Base-by-base conservation (phyloP, 2,329 filamentous ascomycete genomes). In the Didymella sp. region DNA sequence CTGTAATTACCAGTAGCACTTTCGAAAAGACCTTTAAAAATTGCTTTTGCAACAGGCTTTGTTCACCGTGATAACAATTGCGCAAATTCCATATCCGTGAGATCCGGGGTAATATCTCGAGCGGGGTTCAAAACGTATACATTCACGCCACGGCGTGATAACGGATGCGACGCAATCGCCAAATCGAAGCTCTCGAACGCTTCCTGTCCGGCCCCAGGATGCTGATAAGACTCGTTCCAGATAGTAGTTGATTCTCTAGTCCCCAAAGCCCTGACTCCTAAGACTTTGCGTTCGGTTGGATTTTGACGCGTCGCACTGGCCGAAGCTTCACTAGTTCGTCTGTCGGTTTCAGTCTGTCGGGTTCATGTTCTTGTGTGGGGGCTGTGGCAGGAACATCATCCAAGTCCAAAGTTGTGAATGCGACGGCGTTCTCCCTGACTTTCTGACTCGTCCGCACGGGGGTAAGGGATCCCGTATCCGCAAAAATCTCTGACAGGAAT, bases 371-470 rank as follows among this genome's bases (percentile, higher is more conserved):
- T 56, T 42, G 31, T 37, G 53, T 47, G 47, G 59, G 55, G 55
- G 56, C 54, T 56, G 45, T 50, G 60, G 51, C 28, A 51, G 49
- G 55, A 30, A 49, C 42, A 55, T 43, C 46, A 50, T 37, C 38
- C 44, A 48, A 22, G 15, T 28, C 38, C 49, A 35, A 27, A 12
- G 11, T 17, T 46, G 49, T 57, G 60, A 58, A 50, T 62, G 49
- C 30, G 59, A 62, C 58, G 61, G 62, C 63, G 37, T n/a, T 24
- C 4, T 24, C 55, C 22, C 43, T 56, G 57, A 27, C 46, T 58
- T 35, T 57, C 54, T 50, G 52, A 52, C 45, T 56, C 47, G 21
- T 6, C 19, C 40, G 13, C 17, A 15, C 8, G 24, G 37, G 21
- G 11, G n/a, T 12, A 2, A 25, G 24, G 28, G 19, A 11, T 43